Evolutionary conservation across 129 eudicot genomes (phyloP), one percentile per base, ranked within the genome.

Genomic region (Tagetes erecta): DNA sequence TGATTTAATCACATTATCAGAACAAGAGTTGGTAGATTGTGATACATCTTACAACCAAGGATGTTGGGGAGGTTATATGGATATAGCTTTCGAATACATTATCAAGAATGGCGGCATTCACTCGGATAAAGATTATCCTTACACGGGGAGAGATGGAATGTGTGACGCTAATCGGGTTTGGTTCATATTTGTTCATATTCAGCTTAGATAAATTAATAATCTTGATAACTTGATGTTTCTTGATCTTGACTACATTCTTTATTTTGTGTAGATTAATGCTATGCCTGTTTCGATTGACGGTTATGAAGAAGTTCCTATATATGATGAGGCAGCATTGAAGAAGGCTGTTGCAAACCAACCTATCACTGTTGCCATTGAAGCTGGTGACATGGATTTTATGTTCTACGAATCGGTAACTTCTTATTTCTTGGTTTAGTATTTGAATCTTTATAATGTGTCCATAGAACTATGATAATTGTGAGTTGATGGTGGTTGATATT

Each of bases 361-460:
- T 90, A 81, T 88, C 31, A 81, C 88, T 72, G 95, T 86, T 68
- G 88, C 95, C 53, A 91, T 91, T 74, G 97, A 91, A 69, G 95
- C 95, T 8, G 86, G 92, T n/a, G 85, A 92, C 76, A 70, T 88
- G 69, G 90, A 83, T 73, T 91, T 65, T 36, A 50, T n/a, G 36
- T 2, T 1, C 62, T 27, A 55, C 12, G 62, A 6, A 0, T 55
- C 62, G 62, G 62, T 55, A 27, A 55, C 6, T 55, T 55, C 72
- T 55, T 50, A 13, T 12, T 6, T 20, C 27, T 20, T 20, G 27
- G 27, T 20, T 20, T 20, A 20, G 27, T 20, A 20, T 20, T 20
- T 20, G 27, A 20, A 20, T 20, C 27, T 20, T 20, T 20, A 20
- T 20, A 20, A 20, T 20, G 27, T 20, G 27, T 42, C 47, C 47